Evolutionary conservation across 768 basidiomycete genomes (phyloP), one percentile per base, ranked within the genome.

Genomic region (Termitomyces sp.): DNA sequence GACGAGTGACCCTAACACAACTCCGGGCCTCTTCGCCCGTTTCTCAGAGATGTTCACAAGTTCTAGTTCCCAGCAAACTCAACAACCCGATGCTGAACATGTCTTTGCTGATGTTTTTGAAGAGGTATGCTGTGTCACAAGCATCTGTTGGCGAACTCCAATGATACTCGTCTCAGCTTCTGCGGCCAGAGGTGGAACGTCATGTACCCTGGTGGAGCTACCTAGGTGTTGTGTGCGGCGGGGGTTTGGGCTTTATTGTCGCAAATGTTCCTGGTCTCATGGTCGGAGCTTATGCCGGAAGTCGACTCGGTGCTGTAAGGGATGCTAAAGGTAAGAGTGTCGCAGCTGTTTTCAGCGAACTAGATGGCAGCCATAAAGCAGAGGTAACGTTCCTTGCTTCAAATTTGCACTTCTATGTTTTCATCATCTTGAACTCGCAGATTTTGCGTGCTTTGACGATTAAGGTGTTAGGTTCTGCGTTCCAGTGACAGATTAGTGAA

Each of bases 271-370:
- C 94, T 9, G 94, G 94, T 7, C 76, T 92, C 15, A 81, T 94
- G 75, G 78, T 94, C 20, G 94, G 94, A 51, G 91, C 88, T 3
- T 81, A 87, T 62, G 91, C 92, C 0, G 94, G 94, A 0, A 96
- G 94, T 68, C 78, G 92, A n/a, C 73, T 97, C 29, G 94, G 94
- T 44, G 92, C 94, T 3, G 78, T 98, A 48, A 79, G 94, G 57
- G 94, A 98, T 66, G 94, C 94, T 4, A 98, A 98, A 75, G 90
- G 94, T 10, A 93, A 92, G 79, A 89, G 88, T 60, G 94, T 98
- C 24, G 93, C 90, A 2, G 81, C 88, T 9, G 94, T 97, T 18
- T 98, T 98, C 69, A 73, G 77, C 47, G 82, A 89, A 22, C 78
- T 97, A 26, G 87, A 84, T 18, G 81, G 84, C 2, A 75, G 75